Evolutionary conservation across 2,329 filamentous ascomycete species (phyloP).

Genomic region (Colletotrichum tropicicola): DNA sequence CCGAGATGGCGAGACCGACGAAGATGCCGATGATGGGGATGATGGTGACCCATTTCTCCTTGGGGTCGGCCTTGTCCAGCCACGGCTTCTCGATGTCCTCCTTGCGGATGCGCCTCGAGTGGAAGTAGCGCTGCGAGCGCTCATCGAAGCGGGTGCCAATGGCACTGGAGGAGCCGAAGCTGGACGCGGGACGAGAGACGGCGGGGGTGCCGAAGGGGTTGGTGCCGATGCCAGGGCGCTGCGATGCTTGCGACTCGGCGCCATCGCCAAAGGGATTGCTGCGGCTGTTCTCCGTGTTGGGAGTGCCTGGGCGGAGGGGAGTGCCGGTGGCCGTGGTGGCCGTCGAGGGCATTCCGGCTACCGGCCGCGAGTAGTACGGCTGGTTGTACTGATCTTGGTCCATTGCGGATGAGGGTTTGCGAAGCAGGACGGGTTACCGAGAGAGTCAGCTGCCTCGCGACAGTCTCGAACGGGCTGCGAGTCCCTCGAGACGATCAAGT

Average conservation of each 20-base stretch:
- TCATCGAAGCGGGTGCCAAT: constrained; percentile 46
- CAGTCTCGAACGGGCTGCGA: background rate
- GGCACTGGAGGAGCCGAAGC: constrained; percentile 55
- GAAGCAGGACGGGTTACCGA: background rate
- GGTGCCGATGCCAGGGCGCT: constrained; percentile 36
- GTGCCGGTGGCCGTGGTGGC: constrained; percentile 48
- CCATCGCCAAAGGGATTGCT: constrained; percentile 53
- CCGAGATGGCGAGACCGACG: constrained; percentile 73
- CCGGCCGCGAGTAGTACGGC: constrained; percentile 38
- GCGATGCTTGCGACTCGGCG: constrained; percentile 44
- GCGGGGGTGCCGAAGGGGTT: constrained; percentile 59
- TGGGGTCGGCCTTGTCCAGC: constrained; percentile 76
- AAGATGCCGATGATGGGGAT: constrained; percentile 77
- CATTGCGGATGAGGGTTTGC: constrained; percentile 34
- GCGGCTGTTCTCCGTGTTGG: constrained; percentile 49
- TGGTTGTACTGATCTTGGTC: constrained; percentile 38
- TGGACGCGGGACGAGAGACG: constrained; percentile 56
- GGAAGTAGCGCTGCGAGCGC: constrained; percentile 69
- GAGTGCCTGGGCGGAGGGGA: constrained; percentile 51
- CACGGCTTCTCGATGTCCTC: constrained; percentile 81
- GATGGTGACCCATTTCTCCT: constrained; percentile 88
- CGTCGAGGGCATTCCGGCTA: constrained; percentile 42
- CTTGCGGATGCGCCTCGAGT: constrained; percentile 77
- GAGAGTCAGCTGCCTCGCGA: background rate
- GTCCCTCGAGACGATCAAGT: background rate